Conservation (phyloP, 148 eudicot species). For the Simmondsia chinensis region DNA sequence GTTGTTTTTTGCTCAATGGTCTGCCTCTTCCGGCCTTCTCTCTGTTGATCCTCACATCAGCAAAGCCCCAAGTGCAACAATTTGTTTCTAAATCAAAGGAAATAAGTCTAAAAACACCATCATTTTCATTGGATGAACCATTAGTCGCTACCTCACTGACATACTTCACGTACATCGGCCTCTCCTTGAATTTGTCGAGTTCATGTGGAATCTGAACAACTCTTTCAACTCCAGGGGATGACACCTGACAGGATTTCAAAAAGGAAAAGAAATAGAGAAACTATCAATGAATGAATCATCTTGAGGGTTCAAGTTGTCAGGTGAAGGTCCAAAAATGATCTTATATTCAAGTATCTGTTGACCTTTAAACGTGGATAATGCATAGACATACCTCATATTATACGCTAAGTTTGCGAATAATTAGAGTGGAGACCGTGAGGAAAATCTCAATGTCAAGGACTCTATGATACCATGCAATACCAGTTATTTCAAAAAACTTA, state of each 20-base stretch:
- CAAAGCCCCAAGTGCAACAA: conserved; percentile 71
- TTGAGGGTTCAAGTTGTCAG: no score
- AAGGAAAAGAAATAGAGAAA: neutral
- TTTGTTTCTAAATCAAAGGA: conserved; percentile 42
- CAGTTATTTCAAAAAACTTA: no score
- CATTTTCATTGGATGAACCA: conserved; percentile 29
- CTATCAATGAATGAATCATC: no score
- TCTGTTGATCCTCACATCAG: conserved; percentile 67
- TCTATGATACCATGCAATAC: no score
- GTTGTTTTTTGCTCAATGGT: conserved; percentile 75
- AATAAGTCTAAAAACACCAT: conserved; percentile 63
- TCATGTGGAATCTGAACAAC: conserved; percentile 67
- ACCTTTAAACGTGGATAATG: no score
- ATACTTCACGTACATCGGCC: conserved; percentile 68
- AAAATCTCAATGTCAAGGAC: no score
- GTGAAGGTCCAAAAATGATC: no score
- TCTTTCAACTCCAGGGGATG: conserved; percentile 92
- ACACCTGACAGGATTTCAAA: conserved; percentile 34
- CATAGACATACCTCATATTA: no score
- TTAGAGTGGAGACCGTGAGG: no score
- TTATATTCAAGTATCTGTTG: no score
- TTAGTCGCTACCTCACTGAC: conserved; percentile 16
- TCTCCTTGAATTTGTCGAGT: conserved; percentile 72
- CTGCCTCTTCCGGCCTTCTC: conserved; percentile 86
- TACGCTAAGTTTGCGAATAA: no score